Conservation (phyloP, 1,284 basidiomycete genomes). For the Coniferiporia sulphurascens region DNA sequence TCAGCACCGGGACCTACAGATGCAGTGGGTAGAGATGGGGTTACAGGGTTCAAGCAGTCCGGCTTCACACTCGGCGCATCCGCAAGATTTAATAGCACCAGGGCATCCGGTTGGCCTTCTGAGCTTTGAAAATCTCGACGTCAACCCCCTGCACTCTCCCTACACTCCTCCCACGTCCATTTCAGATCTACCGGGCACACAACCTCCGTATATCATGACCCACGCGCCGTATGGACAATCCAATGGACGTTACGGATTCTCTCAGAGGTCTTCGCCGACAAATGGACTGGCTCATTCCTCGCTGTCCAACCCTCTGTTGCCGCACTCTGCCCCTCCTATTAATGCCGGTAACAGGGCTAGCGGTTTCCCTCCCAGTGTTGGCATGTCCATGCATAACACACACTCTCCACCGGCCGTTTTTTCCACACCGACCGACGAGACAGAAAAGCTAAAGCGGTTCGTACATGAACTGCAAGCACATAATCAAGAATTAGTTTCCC, state of each 20-base stretch:
- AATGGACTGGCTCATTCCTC: slow-evolving; percentile 9
- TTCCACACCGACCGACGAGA: slow-evolving; percentile 3
- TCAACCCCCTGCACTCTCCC: slow-evolving; percentile 12
- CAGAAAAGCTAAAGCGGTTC: slow-evolving; percentile 1
- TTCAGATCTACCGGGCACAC: slow-evolving; percentile 6
- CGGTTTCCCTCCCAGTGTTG: slow-evolving; percentile 7
- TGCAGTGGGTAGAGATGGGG: slow-evolving; percentile 16
- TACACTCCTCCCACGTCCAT: slow-evolving; percentile 11
- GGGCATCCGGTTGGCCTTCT: slow-evolving; percentile 3
- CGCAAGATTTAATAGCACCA: slow-evolving; percentile 14
- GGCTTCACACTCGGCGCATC: background rate
- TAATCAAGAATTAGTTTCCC: slow-evolving; percentile 9
- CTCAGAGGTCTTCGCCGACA: slow-evolving; percentile 10
- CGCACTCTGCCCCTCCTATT: slow-evolving; percentile 14
- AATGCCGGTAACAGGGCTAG: background rate
- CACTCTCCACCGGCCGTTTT: slow-evolving; percentile 12
- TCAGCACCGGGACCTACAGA: slow-evolving; percentile 11
- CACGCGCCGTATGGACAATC: background rate
- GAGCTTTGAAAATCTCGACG: slow-evolving; percentile 9
- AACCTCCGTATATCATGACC: slow-evolving; percentile 6
- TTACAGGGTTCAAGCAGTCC: slow-evolving; percentile 8
- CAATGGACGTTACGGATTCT: slow-evolving; percentile 4
- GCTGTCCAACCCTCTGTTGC: background rate
- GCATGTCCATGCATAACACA: slow-evolving; percentile 8
- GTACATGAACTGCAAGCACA: slow-evolving; percentile 11